Evolutionary conservation across 2,329 filamentous ascomycete species (phyloP), one percentile per base, ranked within the genome.

Genomic region (Penicillium sumatraense): DNA sequence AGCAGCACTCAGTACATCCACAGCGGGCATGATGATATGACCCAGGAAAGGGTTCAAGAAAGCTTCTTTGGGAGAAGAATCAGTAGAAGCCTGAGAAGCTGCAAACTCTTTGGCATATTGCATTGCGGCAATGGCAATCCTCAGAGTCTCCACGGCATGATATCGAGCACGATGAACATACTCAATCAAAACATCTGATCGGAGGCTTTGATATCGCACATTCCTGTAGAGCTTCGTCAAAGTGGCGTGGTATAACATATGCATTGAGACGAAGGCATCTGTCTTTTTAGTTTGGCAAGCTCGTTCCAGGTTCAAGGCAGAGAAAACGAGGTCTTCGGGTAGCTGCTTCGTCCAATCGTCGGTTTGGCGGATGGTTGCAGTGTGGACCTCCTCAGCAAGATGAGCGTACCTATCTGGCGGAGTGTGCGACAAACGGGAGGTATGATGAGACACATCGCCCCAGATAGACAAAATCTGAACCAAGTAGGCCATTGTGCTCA

Each of bases 171-270:
- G 71, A 35, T 76, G 73, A 5, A 83, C 74, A 57, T 83, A 80
- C 21, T 80, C 76, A 2, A 69, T 62, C 11, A 81, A 68, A 26
- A 74, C 66, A 2, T 79, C 74, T 0, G 72, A 60, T 3, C 75
- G 72, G 3, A 84, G 69, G 29, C 71, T 72, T 10, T 72, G 69
- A 55, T 76, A 72, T 9, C 79, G 77, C 11, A 80, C 80, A 63
- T 88, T 83, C 35, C 89, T 82, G 62, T 88, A 87, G 26, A 90
- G 76, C 60, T 86, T 86, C 72, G 89, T 82, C 63, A 85, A 72
- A 0, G 85, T 80, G 44, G 84, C 81, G 67, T 88, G 82, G 68
- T 88, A 88, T n/a, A 89, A 75, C 24, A 88, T 75, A 68, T 90
- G 87, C 70, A 89, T 82, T 1, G 82, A 83, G 51, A 89, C 73